Evolutionary conservation across 805 yeast genomes (phyloP).

Genomic region (Candida boleticola): DNA sequence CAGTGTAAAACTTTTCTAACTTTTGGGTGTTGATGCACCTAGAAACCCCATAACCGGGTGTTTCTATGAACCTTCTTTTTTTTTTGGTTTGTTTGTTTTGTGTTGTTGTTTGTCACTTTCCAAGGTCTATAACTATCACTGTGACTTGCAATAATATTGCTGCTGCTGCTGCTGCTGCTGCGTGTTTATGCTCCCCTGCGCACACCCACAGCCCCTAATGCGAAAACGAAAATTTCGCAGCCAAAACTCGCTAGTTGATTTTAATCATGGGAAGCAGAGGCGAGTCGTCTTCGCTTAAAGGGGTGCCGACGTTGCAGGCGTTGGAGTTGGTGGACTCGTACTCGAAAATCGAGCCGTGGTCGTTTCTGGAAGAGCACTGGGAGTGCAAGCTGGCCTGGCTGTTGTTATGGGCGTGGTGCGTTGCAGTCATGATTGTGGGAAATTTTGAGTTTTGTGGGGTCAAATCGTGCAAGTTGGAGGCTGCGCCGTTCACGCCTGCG

Average conservation of each 20-base stretch:
- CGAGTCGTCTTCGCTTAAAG: conserved; percentile 30
- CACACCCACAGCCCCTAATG: too few species aligned
- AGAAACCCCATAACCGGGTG: too few species aligned
- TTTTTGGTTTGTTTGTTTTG: too few species aligned
- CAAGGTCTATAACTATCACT: not conserved
- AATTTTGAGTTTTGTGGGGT: conserved; percentile 3
- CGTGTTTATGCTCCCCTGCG: too few species aligned
- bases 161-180: not conserved
- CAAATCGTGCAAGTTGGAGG: not conserved
- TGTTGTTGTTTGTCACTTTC: not conserved
- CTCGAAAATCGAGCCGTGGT: conserved; percentile 22
- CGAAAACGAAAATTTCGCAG: too few species aligned
- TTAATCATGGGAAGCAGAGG: conserved; percentile 11
- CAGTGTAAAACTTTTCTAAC: not conserved
- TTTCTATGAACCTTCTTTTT: too few species aligned
- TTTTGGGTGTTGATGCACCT: not conserved
- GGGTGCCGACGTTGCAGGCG: conserved; percentile 25
- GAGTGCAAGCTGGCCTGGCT: conserved; percentile 29
- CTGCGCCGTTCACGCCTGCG: not conserved
- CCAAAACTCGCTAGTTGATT: not conserved
- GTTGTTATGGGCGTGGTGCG: conserved; percentile 15
- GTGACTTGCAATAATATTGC: not conserved
- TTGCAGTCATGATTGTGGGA: conserved; percentile 8
- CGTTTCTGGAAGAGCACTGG: conserved; percentile 15
- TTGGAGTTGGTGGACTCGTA: conserved; percentile 16